phyloP scores from a whole-genome alignment of 768 basidiomycete genomes.

The Naganishia randhawae region DNA sequence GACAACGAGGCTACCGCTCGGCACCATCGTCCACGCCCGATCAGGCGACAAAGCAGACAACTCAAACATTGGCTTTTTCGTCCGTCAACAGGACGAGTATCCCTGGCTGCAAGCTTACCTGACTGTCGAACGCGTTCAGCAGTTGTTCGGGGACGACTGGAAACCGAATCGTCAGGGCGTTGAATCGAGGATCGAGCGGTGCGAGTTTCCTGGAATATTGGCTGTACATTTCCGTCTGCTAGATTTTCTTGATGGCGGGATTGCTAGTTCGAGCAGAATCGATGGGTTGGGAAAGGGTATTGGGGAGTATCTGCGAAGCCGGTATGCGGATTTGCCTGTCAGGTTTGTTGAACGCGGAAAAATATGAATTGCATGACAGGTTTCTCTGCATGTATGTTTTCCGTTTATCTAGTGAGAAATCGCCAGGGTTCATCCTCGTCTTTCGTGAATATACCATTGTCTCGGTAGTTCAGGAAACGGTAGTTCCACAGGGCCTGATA shows the following conservation, averaged over 20 bases:
- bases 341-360: neutral
- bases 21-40: slow-evolving; percentile 16
- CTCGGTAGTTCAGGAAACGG: too few relatives aligned
- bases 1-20: neutral
- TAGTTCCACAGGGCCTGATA: too few relatives aligned
- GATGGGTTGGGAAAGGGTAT: slow-evolving; percentile 34
- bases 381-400: too few relatives aligned
- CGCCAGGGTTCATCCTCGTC: too few relatives aligned
- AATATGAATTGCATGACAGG: neutral
- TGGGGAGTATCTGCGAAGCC: slow-evolving; percentile 13
- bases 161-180: neutral
- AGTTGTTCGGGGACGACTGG: slow-evolving; percentile 5
- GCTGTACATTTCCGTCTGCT: slow-evolving; percentile 16
- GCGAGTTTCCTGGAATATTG: slow-evolving; percentile 6
- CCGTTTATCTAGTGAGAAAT: too few relatives aligned
- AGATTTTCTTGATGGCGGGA: slow-evolving; percentile 26
- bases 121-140: slow-evolving; percentile 7
- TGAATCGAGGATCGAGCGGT: neutral
- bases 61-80: slow-evolving; percentile 17
- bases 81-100: slow-evolving; percentile 7
- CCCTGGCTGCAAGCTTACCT: slow-evolving; percentile 9
- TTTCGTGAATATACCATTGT: too few relatives aligned
- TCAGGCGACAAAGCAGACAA: slow-evolving; percentile 20
- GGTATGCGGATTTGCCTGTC: neutral
- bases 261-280: slow-evolving; percentile 45